Conservation (phyloP, 1,139 yeast species). For the Saccharomycopsis hybrid region DNA sequence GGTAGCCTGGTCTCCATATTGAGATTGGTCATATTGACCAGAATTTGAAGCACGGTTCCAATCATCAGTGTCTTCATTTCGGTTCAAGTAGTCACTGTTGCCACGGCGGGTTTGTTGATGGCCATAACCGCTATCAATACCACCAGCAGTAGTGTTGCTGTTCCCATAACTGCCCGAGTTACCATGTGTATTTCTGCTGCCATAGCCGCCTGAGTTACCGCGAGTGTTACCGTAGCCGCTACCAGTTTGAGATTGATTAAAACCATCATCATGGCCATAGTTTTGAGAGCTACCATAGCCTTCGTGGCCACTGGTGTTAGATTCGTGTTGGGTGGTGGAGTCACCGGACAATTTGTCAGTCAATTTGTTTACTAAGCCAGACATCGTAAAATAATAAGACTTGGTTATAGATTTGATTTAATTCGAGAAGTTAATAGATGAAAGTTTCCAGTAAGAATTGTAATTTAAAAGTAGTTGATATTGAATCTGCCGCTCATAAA, state of each 20-base stretch:
- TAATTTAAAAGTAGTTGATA: not conserved
- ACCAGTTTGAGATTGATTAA: not conserved
- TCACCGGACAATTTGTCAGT: constrained; percentile 9
- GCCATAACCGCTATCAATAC: not conserved
- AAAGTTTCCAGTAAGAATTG: not conserved
- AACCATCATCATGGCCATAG: not conserved
- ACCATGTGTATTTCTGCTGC: not conserved
- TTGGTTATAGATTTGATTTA: not conserved
- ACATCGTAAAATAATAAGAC: constrained; percentile 1
- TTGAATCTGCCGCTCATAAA: not conserved
- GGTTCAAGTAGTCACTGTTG: not conserved
- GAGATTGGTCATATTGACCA: not conserved
- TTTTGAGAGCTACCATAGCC: constrained; percentile 4
- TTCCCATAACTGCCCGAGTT: not conserved
- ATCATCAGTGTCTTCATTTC: not conserved
- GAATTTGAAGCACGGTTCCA: not conserved
- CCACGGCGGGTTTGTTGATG: not conserved
- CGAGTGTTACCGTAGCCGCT: constrained; percentile 1
- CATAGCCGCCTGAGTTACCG: not conserved
- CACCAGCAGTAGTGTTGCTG: not conserved
- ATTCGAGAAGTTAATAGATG: not conserved
- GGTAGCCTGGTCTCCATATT: constrained; percentile 4
- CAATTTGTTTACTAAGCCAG: constrained; percentile 13
- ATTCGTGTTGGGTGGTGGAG: not conserved
- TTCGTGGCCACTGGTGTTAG: not conserved